Base-by-base conservation (phyloP, 2,329 filamentous ascomycete genomes). In the Aphanocladium album region DNA sequence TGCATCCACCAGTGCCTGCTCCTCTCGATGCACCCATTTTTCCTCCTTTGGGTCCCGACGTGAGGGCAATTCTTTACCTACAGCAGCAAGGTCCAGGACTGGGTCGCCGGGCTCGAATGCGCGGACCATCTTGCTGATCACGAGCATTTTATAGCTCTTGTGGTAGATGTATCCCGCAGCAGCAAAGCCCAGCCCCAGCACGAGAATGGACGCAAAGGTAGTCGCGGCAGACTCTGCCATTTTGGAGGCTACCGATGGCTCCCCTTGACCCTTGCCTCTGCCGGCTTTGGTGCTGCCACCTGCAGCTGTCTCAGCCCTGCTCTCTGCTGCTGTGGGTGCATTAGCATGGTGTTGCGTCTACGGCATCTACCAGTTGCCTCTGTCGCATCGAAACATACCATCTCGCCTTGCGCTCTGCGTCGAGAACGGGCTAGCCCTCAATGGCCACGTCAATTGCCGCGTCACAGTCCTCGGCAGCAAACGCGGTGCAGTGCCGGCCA, bases 71-170 rank as follows among this genome's bases (percentile, higher is more conserved):
- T 82, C 80, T 69, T 82, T 88, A 66, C 77, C 83, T 63, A 82
- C 78, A 27, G 89, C 88, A 2, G 91, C 91, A 50, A 96, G 78
- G 61, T 90, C 93, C 19, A 93, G 84, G 27, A 93, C 91, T 1
- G 92, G 93, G 71, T 99, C 95, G 12, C 95, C 95, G 1, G 93
- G 92, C 61, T 89, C 83, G 74, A 99, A 99, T 25, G 95, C 95
- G 67, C 89, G 89, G 66, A 90, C 85, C 81, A 99, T 98, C 76
- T 99, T 99, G 65, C 87, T 78, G n/a, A 98, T 79, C 30, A 98
- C 91, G 60, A 96, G 77, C 74, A 88, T 83, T 77, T 99, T 99
- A 83, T 99, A 98, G 71, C 83, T 85, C 68, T 83, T 86, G 73
- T 95, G 90, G 71, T 95, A 96, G 52, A 82, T 80, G 72, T 90